A percentile compares a stretch with the other conserved stretches of the same genome.
These are phyloP conservation scores for Tolypocladium paradoxum DNA, from an alignment of 2,329 filamentous ascomycete species.

Conservation along the genomic window DNA sequence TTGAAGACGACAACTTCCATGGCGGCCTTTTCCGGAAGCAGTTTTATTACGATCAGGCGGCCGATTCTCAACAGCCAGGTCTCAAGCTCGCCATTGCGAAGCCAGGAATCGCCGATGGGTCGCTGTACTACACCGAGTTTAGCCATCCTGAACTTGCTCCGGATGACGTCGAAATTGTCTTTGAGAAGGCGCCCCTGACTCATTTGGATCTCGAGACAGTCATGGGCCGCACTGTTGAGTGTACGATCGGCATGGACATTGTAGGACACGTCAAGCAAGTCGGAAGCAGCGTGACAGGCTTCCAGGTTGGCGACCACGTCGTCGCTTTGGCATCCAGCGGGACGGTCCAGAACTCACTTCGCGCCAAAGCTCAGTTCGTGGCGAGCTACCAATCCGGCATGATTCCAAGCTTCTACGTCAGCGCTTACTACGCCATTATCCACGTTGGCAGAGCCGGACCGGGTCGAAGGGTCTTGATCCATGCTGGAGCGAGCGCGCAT, in stretches of 20 bases:
- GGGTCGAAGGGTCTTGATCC: slow-evolving; percentile 29
- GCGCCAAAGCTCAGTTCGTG: slow-evolving; percentile 25
- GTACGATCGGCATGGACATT: slow-evolving; percentile 29
- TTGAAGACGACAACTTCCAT: slow-evolving; percentile 22
- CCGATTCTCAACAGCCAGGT: not conserved
- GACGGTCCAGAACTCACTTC: slow-evolving; percentile 22
- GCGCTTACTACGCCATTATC: slow-evolving; percentile 31
- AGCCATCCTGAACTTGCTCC: slow-evolving; percentile 11
- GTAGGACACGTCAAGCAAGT: slow-evolving; percentile 23
- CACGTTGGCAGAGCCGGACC: slow-evolving; percentile 16
- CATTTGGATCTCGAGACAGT: slow-evolving; percentile 24
- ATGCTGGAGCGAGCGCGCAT: slow-evolving; percentile 30
- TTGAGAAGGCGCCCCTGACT: slow-evolving; percentile 23
- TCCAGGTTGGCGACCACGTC: slow-evolving; percentile 30
- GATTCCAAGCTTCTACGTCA: slow-evolving; percentile 26
- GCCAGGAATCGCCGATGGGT: slow-evolving; percentile 14
- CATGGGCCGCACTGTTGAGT: slow-evolving; percentile 19
- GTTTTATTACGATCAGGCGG: slow-evolving; percentile 7
- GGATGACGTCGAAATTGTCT: slow-evolving; percentile 29
- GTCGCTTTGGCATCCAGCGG: slow-evolving; percentile 24
- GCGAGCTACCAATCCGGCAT: slow-evolving; percentile 14
- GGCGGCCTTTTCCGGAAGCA: slow-evolving; percentile 3
- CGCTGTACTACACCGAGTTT: slow-evolving; percentile 13
- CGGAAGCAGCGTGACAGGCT: slow-evolving; percentile 19
- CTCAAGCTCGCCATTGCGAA: slow-evolving; percentile 14